Base-by-base conservation (phyloP, 2,329 filamentous ascomycete genomes). In the Venturiaceae sp. region DNA sequence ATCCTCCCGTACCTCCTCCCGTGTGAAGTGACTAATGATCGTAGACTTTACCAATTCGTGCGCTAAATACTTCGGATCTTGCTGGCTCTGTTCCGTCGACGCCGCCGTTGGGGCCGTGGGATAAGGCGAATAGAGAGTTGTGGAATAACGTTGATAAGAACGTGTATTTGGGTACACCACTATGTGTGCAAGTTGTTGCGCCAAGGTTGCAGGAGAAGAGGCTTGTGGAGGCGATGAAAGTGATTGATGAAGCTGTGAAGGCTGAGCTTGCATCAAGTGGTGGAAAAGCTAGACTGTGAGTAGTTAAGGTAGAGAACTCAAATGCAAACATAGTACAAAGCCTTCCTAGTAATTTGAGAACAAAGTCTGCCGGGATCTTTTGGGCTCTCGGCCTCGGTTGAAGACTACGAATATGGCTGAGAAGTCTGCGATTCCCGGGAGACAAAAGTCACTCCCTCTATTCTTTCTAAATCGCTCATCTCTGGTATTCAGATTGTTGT, bases 131-230 rank as follows among this genome's bases (percentile, higher is more conserved):
- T 65, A 72, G 80, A 30, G 75, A 77, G 63, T 66, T 86, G 14
- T 87, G 83, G 73, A 76, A 73, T 13, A 74, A 76, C 3, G 72
- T 79, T 26, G 78, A 84, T 65, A 72, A 80, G 21, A 71, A 71
- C 1, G 72, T 81, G 0, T 85, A 83, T 62, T 64, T 84, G 6
- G 74, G 74, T 3, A 82, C 79, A 3, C 75, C 77, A 19, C 67
- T 84, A 7, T 79, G 78, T 63, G 72, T 85, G 30, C 82, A 85
- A 67, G 78, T 83, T 0, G 72, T 84, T 0, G 78, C 77, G 5
- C 80, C 80, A 7, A 80, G 73, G 57, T 66, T 81, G 64, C 75
- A 78, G 63, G 82, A 85, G 61, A 74, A 79, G 64, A 76, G 75
- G 61, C 68, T 84, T 19, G 75, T 75, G 46, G 71, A 75, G 60